Percentiles rank a stretch among this genome's conserved stretches.
phyloP scores from a whole-genome alignment of 1,284 basidiomycete genomes.

The Cryptococcus hybrid region DNA sequence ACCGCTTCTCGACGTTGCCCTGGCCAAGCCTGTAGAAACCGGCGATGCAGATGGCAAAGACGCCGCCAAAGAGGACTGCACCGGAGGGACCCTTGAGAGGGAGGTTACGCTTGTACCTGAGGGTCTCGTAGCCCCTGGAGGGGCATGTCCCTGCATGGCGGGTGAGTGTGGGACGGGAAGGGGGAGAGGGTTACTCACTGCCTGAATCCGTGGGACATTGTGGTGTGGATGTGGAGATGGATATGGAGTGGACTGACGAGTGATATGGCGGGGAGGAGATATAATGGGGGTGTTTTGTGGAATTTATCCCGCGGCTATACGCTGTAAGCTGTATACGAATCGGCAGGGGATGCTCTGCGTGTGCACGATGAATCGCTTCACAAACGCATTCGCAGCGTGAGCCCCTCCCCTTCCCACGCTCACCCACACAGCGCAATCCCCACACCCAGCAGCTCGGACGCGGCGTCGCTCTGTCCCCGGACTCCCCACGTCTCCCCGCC shows the following conservation, averaged over 20 bases:
- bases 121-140: constrained; percentile 90
- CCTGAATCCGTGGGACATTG: constrained; percentile 16
- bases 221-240: neutral
- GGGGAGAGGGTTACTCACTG: constrained; percentile 3
- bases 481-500: neutral
- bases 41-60: constrained; percentile 80
- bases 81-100: constrained; percentile 90
- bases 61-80: constrained; percentile 76
- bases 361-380: constrained; percentile 20
- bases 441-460: constrained; percentile 12
- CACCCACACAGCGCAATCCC: constrained; percentile 14
- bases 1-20: constrained; percentile 92
- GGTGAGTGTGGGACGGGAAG: neutral
- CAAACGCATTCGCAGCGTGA: constrained; percentile 23
- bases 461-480: neutral
- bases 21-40: constrained; percentile 90
- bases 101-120: constrained; percentile 96
- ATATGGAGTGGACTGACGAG: neutral
- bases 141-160: constrained; percentile 79
- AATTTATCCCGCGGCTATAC: neutral
- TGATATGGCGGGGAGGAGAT: constrained; percentile 1
- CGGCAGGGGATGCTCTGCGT: neutral
- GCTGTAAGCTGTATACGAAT: neutral
- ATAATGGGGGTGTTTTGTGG: neutral
- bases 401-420: neutral